Percentiles rank a stretch among this genome's conserved stretches.
Evolutionary conservation across 352 stramenopile genomes (phyloP).

Genomic region (Phytophthora brassicae): DNA sequence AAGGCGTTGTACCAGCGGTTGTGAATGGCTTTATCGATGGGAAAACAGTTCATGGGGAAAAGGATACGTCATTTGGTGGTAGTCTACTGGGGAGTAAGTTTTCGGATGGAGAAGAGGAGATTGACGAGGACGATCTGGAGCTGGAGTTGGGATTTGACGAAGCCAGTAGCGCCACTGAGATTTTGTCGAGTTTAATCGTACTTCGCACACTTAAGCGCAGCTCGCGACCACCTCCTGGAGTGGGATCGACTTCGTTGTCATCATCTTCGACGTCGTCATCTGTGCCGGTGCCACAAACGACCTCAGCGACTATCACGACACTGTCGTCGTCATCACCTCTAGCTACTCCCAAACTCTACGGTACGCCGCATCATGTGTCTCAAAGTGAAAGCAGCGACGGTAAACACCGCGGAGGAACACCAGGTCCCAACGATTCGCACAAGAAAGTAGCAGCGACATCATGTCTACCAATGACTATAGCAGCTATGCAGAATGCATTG

Average conservation of each 20-base stretch:
- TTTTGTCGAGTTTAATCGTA: conserved; percentile 78
- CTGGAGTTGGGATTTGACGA: conserved; percentile 70
- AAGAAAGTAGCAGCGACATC: conserved; percentile 24
- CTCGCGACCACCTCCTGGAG: conserved; percentile 40
- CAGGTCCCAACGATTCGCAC: conserved; percentile 20
- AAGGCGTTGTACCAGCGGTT: conserved; percentile 8
- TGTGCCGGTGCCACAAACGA: conserved; percentile 27
- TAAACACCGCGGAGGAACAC: conserved; percentile 28
- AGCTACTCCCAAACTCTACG: conserved; percentile 33
- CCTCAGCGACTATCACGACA: conserved; percentile 34
- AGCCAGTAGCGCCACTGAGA: conserved; percentile 72
- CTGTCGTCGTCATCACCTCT: conserved; percentile 40
- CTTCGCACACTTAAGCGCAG: conserved; percentile 69
- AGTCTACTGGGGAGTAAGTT: conserved; percentile 38
- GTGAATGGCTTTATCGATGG: conserved; percentile 32
- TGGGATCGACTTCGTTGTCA: conserved; percentile 48
- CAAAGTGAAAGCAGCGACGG: conserved; percentile 25
- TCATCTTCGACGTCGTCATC: conserved; percentile 40
- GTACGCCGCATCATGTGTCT: conserved; percentile 29
- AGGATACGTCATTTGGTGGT: conserved; percentile 30
- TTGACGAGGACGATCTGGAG: conserved; percentile 57
- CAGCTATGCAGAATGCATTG: conserved; percentile 36
- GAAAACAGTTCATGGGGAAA: conserved; percentile 20
- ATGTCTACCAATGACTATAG: conserved; percentile 22
- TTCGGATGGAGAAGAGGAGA: conserved; percentile 34